Evolutionary conservation across 2,329 filamentous ascomycete species (phyloP).

Genomic region (Aspergillus flavus): DNA sequence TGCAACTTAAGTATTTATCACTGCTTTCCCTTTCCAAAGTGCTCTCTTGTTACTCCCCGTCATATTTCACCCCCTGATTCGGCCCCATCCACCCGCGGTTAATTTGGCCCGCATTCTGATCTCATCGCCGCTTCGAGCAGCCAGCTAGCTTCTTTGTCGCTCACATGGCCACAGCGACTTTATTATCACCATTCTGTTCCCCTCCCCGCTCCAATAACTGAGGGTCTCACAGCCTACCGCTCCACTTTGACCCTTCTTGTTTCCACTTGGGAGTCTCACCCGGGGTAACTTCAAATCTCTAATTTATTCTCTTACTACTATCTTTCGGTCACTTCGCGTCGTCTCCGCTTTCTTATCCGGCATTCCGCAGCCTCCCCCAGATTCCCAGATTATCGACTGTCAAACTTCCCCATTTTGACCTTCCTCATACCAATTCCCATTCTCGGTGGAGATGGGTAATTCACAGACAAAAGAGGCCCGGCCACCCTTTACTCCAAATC

Average conservation of each 20-base stretch:
- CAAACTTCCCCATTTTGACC: neutral
- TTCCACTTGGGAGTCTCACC: constrained; percentile 2
- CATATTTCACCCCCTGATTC: constrained; percentile 8
- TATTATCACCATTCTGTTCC: constrained; percentile 17
- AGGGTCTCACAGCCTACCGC: constrained; percentile 12
- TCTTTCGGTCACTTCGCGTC: constrained; percentile 14
- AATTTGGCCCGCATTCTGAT: constrained; percentile 25
- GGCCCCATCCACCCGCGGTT: constrained; percentile 22
- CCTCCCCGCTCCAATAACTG: constrained; percentile 16
- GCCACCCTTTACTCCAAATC: constrained; percentile 29
- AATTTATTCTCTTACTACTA: constrained; percentile 14
- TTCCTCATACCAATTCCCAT: constrained; percentile 9
- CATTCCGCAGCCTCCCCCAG: constrained; percentile 19
- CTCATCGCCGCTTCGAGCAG: constrained; percentile 27
- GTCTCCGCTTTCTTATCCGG: constrained; percentile 25
- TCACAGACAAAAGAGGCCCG: constrained; percentile 51
- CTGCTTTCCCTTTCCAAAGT: neutral
- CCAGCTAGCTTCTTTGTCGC: constrained; percentile 20
- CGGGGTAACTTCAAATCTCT: neutral
- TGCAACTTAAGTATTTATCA: neutral
- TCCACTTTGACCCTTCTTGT: constrained; percentile 11
- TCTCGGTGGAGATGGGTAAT: constrained; percentile 45
- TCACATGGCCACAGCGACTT: constrained; percentile 34
- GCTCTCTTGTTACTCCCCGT: neutral
- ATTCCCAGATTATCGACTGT: neutral